A percentile compares a stretch with the other conserved stretches of the same genome.
Conservation (phyloP, 176 grass and related monocot genomes). For the Metroxylon sagu region DNA sequence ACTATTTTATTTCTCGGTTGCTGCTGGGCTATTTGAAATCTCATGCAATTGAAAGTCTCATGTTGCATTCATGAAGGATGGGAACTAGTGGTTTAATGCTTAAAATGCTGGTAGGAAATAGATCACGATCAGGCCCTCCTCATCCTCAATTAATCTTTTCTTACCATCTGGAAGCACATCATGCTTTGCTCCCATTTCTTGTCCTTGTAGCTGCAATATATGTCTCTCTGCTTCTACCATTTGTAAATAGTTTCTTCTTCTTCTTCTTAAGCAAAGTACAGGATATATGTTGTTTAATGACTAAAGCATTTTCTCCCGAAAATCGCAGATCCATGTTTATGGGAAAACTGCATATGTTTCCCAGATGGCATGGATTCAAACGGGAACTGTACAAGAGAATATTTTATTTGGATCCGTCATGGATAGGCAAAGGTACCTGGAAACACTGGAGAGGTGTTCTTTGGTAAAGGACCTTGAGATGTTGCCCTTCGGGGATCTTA, state of each 20-base stretch:
- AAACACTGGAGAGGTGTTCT: constrained; percentile 63
- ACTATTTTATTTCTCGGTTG: too few species aligned
- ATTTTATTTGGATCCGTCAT: constrained; percentile 73
- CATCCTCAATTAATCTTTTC: too few species aligned
- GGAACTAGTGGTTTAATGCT: too few species aligned
- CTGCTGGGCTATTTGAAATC: too few species aligned
- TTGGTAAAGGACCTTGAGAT: constrained; percentile 75
- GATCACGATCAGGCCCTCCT: too few species aligned
- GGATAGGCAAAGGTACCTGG: constrained; percentile 59
- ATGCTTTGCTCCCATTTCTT: too few species aligned
- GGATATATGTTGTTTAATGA: neutral
- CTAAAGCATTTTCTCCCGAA: constrained; percentile 5
- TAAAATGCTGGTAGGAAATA: too few species aligned
- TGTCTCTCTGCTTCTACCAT: too few species aligned
- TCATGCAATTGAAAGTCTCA: too few species aligned
- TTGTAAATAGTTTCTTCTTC: neutral
- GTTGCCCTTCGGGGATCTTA: constrained; percentile 62
- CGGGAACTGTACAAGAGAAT: constrained; percentile 74
- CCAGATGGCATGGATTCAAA: constrained; percentile 95
- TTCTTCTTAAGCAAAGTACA: neutral
- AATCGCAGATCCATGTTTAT: constrained; percentile 63
- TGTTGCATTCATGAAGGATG: too few species aligned
- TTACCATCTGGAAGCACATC: too few species aligned
- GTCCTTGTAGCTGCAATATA: too few species aligned
- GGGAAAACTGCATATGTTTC: constrained; percentile 80